Evolutionary conservation across 2,329 filamentous ascomycete genomes (phyloP).

Genomic region (Rutstroemia sp.): DNA sequence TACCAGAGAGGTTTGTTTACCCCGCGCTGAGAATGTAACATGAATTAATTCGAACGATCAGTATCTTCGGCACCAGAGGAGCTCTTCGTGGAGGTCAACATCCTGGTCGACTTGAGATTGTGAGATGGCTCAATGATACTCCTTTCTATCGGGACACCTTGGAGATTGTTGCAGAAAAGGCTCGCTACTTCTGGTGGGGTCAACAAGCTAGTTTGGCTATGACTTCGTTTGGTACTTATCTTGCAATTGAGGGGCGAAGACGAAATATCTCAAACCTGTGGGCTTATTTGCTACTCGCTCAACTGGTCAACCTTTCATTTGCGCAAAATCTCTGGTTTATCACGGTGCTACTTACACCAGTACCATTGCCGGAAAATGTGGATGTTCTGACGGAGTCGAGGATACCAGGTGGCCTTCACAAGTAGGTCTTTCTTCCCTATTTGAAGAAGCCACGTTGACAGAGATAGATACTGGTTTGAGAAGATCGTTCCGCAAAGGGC

Average conservation of each 20-base stretch:
- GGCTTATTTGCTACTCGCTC: conserved; percentile 51
- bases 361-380: conserved; percentile 35
- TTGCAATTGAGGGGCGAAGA: conserved; percentile 51
- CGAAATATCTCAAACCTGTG: conserved; percentile 47
- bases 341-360: conserved; percentile 47
- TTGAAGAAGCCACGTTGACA: not conserved
- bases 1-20: conserved; percentile 32
- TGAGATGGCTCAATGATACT: conserved; percentile 26
- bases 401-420: not conserved
- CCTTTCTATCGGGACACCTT: conserved; percentile 32
- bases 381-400: conserved; percentile 15
- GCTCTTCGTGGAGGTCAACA: conserved; percentile 25
- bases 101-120: conserved; percentile 25
- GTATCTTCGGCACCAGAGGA: conserved; percentile 28
- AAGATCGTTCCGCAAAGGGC: conserved; percentile 36
- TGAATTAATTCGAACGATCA: conserved; percentile 13
- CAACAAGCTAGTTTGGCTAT: conserved; percentile 50
- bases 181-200: conserved; percentile 53
- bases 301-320: conserved; percentile 52
- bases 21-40: conserved; percentile 1
- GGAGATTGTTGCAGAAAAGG: conserved; percentile 46
- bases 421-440: not conserved
- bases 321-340: conserved; percentile 58
- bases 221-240: conserved; percentile 47
- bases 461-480: conserved; percentile 29